Evolutionary conservation across 108 stramenopile species (phyloP).

Genomic region (Cyclotella choctawhatcheeana): DNA sequence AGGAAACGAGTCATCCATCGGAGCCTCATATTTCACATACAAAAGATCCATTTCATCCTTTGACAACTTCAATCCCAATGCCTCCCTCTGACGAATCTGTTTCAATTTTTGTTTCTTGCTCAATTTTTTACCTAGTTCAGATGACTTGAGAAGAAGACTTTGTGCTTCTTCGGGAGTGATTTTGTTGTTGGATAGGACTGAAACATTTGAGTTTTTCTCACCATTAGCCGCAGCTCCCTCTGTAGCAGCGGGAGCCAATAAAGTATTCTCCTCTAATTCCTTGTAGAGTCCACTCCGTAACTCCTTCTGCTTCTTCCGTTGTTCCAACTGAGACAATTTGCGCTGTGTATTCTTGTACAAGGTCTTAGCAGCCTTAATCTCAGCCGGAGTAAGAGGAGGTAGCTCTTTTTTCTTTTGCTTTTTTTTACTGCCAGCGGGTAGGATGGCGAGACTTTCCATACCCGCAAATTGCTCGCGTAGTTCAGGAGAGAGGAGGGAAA

Average conservation of each 20-base stretch:
- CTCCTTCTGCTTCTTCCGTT: conserved; percentile 70
- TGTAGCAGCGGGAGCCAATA: no score
- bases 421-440: conserved; percentile 42
- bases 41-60: conserved; percentile 74
- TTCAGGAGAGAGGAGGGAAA: conserved; percentile 70
- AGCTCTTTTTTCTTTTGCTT: conserved; percentile 31
- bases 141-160: conserved; percentile 39
- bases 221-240: no score
- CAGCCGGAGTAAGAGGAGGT: conserved; percentile 73
- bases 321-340: conserved; percentile 75
- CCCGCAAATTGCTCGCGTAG: conserved; percentile 54
- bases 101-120: conserved; percentile 80
- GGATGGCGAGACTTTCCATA: conserved; percentile 50
- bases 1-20: conserved; percentile 14
- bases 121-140: conserved; percentile 53
- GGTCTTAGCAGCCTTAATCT: conserved; percentile 72
- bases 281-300: conserved; percentile 65
- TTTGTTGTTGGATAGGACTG: no score
- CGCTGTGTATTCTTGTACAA: conserved; percentile 70
- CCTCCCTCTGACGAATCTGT: conserved; percentile 68
- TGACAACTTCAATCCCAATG: conserved; percentile 66
- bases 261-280: conserved; percentile 56
- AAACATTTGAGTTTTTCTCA: no score
- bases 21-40: conserved; percentile 56
- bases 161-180: no score